phyloP scores from a whole-genome alignment of 2,329 filamentous ascomycete species.

The Penicillium digitatum region DNA sequence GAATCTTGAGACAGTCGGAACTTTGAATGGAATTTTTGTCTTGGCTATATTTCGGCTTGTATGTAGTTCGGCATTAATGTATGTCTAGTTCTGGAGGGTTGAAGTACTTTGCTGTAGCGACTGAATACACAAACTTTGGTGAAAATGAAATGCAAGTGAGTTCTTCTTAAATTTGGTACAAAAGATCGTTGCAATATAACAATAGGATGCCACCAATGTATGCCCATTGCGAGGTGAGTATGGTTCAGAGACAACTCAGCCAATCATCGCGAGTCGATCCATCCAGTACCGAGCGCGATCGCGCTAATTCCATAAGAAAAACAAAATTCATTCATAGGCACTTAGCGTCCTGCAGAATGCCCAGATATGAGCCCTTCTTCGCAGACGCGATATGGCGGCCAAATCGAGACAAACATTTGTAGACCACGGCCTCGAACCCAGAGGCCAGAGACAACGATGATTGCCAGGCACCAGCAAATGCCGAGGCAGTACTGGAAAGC shows the following conservation, averaged over 20 bases:
- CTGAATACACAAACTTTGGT: too few species aligned
- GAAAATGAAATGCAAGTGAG: neutral
- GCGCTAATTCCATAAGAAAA: neutral
- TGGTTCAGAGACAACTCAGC: neutral
- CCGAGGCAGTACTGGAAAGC: slow-evolving; percentile 2
- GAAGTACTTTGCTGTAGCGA: too few species aligned
- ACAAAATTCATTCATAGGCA: neutral
- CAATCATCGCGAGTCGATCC: neutral
- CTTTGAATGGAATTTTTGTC: too few species aligned
- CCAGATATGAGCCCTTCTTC: slow-evolving; percentile 5
- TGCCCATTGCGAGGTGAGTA: neutral
- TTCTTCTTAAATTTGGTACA: too few species aligned
- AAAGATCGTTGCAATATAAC: neutral
- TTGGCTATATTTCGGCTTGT: too few species aligned
- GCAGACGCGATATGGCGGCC: slow-evolving; percentile 12
- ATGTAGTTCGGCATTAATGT: too few species aligned
- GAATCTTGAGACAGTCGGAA: too few species aligned
- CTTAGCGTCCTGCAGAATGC: neutral
- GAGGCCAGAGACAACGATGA: neutral
- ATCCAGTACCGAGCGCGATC: neutral
- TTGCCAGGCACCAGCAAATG: slow-evolving; percentile 7
- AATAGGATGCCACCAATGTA: neutral
- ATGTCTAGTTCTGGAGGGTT: too few species aligned
- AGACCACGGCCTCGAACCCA: slow-evolving; percentile 2
- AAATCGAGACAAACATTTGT: slow-evolving; percentile 9